Evolutionary conservation across 2,329 filamentous ascomycete genomes (phyloP).

Genomic region (Penicillium sp.): DNA sequence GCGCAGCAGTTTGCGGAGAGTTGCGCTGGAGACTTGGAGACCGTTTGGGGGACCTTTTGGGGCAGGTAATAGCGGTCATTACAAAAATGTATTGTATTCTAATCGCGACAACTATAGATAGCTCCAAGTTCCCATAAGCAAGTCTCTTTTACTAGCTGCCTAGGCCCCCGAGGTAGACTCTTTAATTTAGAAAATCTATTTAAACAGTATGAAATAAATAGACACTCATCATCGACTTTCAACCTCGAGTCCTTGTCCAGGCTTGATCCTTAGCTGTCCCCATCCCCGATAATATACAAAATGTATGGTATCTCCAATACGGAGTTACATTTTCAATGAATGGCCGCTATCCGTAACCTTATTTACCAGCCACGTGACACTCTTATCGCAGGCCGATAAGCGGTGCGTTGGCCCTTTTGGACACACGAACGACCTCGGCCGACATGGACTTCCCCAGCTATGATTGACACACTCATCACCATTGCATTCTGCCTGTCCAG

Average conservation of each 20-base stretch:
- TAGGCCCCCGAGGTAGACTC: no score
- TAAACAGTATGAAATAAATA: no score
- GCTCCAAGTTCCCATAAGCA: no score
- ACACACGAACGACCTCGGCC: conserved; percentile 1
- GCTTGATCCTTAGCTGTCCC: no score
- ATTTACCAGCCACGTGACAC: conserved; percentile 6
- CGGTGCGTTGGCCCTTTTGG: neutral
- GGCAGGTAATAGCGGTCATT: neutral
- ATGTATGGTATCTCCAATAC: no score
- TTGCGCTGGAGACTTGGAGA: no score
- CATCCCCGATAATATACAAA: no score
- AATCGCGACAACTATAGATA: neutral
- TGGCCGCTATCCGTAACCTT: neutral
- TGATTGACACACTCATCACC: conserved; percentile 40
- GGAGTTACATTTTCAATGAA: no score
- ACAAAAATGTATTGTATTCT: neutral
- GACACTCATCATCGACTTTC: no score
- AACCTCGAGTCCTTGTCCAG: no score
- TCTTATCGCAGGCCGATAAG: conserved; percentile 5
- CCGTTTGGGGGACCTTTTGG: neutral
- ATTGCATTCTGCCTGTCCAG: conserved; percentile 50
- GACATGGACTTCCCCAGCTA: conserved; percentile 14
- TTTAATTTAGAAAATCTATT: no score
- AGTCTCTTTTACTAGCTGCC: no score
- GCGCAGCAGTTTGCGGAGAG: conserved; percentile 1